phyloP scores from a whole-genome alignment of 257 asterid species.

The Marsdenia floribunda region DNA sequence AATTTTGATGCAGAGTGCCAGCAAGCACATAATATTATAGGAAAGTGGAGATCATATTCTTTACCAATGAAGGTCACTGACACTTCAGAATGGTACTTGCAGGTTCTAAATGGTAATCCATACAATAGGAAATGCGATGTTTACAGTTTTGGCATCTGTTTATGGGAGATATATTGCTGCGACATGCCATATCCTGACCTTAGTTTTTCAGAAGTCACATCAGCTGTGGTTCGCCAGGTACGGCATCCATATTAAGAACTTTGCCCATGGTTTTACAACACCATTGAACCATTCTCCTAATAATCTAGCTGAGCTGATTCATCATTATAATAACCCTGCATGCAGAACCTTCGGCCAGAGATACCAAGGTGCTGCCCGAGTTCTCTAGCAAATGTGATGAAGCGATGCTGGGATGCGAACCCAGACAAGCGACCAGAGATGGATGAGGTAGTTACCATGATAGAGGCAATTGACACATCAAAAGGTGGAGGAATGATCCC shows the following conservation, averaged over 20 bases:
- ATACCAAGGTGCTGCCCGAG: slow-evolving; percentile 85
- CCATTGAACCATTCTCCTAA: background rate
- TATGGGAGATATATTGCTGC: slow-evolving; percentile 87
- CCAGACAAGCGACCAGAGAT: slow-evolving; percentile 84
- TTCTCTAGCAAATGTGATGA: slow-evolving; percentile 73
- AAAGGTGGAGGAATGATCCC: slow-evolving; percentile 98
- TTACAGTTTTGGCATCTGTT: slow-evolving; percentile 78
- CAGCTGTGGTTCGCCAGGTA: slow-evolving; percentile 93
- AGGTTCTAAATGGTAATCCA: slow-evolving; percentile 75
- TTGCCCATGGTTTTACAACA: background rate
- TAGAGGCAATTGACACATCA: slow-evolving; percentile 76
- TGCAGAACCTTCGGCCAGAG: slow-evolving; percentile 83
- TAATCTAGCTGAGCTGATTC: background rate
- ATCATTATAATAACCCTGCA: background rate
- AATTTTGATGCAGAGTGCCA: background rate
- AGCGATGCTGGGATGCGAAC: slow-evolving; percentile 80
- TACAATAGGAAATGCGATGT: slow-evolving; percentile 85
- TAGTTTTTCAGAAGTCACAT: slow-evolving; percentile 86
- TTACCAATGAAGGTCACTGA: background rate
- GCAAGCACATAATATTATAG: no score
- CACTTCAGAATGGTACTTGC: slow-evolving; percentile 11
- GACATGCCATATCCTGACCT: slow-evolving; percentile 95
- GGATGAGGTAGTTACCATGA: slow-evolving; percentile 77
- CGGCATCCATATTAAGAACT: background rate
- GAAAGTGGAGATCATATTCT: background rate